A percentile compares a stretch with the other conserved stretches of the same genome.
Conservation (phyloP, 2,329 filamentous ascomycete species). For the Teratosphaeria epicoccoides region DNA sequence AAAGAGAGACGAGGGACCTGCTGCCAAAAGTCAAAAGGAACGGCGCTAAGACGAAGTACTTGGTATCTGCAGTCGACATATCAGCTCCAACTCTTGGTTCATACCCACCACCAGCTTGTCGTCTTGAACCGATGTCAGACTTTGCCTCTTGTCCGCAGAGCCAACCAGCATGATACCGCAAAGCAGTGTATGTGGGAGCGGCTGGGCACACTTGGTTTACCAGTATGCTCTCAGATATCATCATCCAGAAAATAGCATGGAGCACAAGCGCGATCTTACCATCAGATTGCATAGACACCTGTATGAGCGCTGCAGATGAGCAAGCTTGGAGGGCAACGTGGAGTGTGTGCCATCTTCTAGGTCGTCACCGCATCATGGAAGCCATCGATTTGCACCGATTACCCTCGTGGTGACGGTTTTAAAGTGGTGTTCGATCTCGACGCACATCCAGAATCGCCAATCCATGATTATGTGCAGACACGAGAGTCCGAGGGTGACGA, state of each 20-base stretch:
- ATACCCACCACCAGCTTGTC: background rate
- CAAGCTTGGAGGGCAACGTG: background rate
- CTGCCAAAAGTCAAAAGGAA: no score
- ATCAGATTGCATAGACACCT: background rate
- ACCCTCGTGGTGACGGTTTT: constrained; percentile 76
- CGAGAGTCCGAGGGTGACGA: constrained; percentile 46
- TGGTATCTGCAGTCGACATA: background rate
- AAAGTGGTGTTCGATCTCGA: constrained; percentile 62
- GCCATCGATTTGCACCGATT: constrained; percentile 36
- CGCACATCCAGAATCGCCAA: constrained; percentile 61
- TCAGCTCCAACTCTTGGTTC: background rate
- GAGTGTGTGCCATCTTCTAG: constrained; percentile 50
- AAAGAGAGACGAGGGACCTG: no score
- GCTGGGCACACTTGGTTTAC: constrained; percentile 44
- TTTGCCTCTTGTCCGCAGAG: constrained; percentile 40
- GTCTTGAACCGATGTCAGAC: constrained; percentile 27
- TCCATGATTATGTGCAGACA: constrained; percentile 37
- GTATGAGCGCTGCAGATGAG: background rate
- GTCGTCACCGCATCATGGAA: constrained; percentile 59
- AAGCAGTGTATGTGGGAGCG: constrained; percentile 27
- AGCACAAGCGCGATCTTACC: background rate
- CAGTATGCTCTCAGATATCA: constrained; percentile 27
- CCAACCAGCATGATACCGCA: constrained; percentile 36
- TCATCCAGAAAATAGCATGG: constrained; percentile 7
- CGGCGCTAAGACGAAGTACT: no score